Base-by-base conservation (phyloP, 164 flowering plant genomes). In the Platanus orientalis region DNA sequence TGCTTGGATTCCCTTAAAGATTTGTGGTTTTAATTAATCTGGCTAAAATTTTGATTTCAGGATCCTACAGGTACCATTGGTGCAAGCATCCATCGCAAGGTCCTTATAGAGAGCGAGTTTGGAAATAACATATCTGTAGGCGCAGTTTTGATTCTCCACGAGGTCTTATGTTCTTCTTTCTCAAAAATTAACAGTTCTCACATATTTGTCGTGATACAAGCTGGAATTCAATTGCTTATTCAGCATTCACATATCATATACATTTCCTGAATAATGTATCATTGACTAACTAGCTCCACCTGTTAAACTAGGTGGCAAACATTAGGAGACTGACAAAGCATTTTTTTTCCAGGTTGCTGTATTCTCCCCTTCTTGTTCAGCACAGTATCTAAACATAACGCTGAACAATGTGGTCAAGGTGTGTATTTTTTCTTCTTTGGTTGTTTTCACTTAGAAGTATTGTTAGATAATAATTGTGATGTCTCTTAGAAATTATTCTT, bases 21-120 rank as follows among this genome's bases (percentile, higher is more conserved):
- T 56, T 36, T 16, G 7, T 59, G 25, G 5, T 49, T 24, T 5
- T 44, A 21, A 54, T 26, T 45, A 19, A 50, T 30, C 16, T 59
- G 51, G 13, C 27, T 51, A 34, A n/a, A 7, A 14, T 62, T 63
- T 65, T 60, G 48, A 53, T 62, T 67, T 60, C 58, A 90, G 97
- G 92, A 90, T 78, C 92, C 93, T 30, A 77, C 92, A 0, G 93
- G 86, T 50, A 80, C 82, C 6, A 60, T 88, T 60, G 79, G 74
- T 62, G 95, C 83, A 50, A 86, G 75, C 66, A 73, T 90, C 62
- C 97, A 88, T 64, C 82, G 59, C 27, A 86, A 73, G 64, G 94
- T 88, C 20, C 59, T 90, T 26, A 26, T 51, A 4, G 81, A 84
- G 23, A 74, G 71, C 44, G 75, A 75, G 39, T 73, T 61, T 73